These are phyloP conservation scores for Penicillium mononematosum DNA, from an alignment of 495 filamentous ascomycete genomes.

Conservation along the genomic window DNA sequence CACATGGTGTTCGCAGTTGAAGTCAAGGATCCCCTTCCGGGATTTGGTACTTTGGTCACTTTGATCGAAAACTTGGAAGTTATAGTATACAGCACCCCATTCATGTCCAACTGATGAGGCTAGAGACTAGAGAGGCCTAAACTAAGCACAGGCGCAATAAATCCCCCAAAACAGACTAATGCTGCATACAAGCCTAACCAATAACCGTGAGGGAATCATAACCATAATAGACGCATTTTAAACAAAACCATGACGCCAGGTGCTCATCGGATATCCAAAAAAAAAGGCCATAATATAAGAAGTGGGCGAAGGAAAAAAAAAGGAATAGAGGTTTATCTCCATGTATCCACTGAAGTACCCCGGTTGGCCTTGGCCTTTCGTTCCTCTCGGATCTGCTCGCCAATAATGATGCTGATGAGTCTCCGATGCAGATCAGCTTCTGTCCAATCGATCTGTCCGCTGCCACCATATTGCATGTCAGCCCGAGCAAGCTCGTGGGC, in stretches of 20 bases:
- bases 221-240: slow-evolving; percentile 15
- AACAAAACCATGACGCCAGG: slow-evolving; percentile 17
- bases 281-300: slow-evolving; percentile 11
- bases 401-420: slow-evolving; percentile 50
- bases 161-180: slow-evolving; percentile 10
- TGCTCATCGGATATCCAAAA: slow-evolving; percentile 13
- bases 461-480: slow-evolving; percentile 41
- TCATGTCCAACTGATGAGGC: slow-evolving; percentile 9
- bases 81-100: slow-evolving; percentile 7
- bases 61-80: slow-evolving; percentile 1
- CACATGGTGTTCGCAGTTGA: slow-evolving; percentile 14
- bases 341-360: slow-evolving; percentile 31
- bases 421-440: slow-evolving; percentile 47
- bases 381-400: slow-evolving; percentile 46
- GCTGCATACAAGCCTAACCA: slow-evolving; percentile 16
- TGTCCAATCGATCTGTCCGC: slow-evolving; percentile 45
- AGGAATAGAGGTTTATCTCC: slow-evolving; percentile 23
- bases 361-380: slow-evolving; percentile 30
- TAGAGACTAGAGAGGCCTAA: slow-evolving; percentile 9
- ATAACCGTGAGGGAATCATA: slow-evolving; percentile 30
- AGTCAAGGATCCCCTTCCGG: slow-evolving; percentile 18
- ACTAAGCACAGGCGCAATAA: slow-evolving; percentile 12
- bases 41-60: slow-evolving; percentile 5
- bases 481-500: slow-evolving; percentile 40
- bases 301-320: slow-evolving; percentile 5